A percentile compares a stretch with the other conserved stretches of the same genome.
Conservation (phyloP, 495 filamentous ascomycete genomes). For the Cudoniella acicularis region DNA sequence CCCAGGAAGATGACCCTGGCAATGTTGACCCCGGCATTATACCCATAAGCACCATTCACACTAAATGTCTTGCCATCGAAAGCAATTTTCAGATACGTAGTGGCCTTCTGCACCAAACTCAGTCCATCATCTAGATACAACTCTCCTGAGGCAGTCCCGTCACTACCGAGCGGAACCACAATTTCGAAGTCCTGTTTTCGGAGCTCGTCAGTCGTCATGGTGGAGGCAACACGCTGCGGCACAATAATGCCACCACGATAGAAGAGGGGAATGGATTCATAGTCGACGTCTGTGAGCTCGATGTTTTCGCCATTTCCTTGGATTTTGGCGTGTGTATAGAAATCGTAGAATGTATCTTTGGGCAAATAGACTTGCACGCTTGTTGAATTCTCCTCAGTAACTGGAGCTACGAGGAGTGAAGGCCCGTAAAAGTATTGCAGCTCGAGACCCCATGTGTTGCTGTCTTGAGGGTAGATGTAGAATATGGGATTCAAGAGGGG, state of each 20-base stretch:
- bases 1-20: slow-evolving; percentile 55
- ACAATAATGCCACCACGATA: slow-evolving; percentile 90
- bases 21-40: slow-evolving; percentile 42
- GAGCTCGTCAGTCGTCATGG: slow-evolving; percentile 75
- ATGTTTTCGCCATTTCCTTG: slow-evolving; percentile 69
- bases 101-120: slow-evolving; percentile 46
- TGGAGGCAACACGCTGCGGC: slow-evolving; percentile 73
- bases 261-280: slow-evolving; percentile 77
- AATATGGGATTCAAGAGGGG: slow-evolving; percentile 88
- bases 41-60: slow-evolving; percentile 46
- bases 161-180: slow-evolving; percentile 65
- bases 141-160: slow-evolving; percentile 70
- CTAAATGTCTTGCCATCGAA: slow-evolving; percentile 47
- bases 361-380: slow-evolving; percentile 76
- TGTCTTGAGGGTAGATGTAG: slow-evolving; percentile 80
- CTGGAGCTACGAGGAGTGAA: slow-evolving; percentile 79
- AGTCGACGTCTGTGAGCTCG: slow-evolving; percentile 61
- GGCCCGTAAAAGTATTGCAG: slow-evolving; percentile 87
- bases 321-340: slow-evolving; percentile 76
- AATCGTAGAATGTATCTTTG: slow-evolving; percentile 87
- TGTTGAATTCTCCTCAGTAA: slow-evolving; percentile 67
- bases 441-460: slow-evolving; percentile 78
- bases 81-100: slow-evolving; percentile 48
- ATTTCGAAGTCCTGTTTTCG: slow-evolving; percentile 94
- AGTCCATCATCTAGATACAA: slow-evolving; percentile 89